These are phyloP conservation scores for Rhynchospora tenuis DNA, from an alignment of 176 grass and related monocot species.

Conservation along the genomic window DNA sequence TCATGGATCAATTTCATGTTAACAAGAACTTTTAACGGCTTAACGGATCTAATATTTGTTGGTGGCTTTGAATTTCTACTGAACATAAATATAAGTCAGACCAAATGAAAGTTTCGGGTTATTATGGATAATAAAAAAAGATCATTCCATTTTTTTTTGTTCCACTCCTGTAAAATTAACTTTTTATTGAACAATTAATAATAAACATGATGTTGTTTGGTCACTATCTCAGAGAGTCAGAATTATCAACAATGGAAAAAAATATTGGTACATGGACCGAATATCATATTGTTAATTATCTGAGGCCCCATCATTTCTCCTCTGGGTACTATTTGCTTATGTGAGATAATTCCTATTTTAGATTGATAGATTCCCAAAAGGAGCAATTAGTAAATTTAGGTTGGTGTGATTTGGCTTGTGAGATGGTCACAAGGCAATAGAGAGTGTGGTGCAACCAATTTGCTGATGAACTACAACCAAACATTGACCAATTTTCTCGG, in stretches of 20 bases:
- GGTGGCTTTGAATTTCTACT: too few relatives aligned
- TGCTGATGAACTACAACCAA: constrained; percentile 45
- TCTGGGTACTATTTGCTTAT: background rate
- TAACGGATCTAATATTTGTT: too few relatives aligned
- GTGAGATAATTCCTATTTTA: background rate
- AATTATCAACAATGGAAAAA: background rate
- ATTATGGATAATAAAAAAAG: too few relatives aligned
- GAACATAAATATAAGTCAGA: too few relatives aligned
- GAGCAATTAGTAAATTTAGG: background rate
- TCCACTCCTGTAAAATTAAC: too few relatives aligned
- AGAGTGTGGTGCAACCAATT: constrained; percentile 23
- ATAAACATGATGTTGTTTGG: background rate
- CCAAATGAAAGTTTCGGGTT: too few relatives aligned
- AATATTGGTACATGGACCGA: background rate
- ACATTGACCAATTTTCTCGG: constrained; percentile 37
- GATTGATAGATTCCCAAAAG: background rate
- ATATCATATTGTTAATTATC: background rate
- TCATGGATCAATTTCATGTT: too few relatives aligned
- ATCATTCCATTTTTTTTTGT: too few relatives aligned
- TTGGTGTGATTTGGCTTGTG: constrained; percentile 20
- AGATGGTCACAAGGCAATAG: constrained; percentile 4
- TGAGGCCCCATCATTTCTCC: background rate
- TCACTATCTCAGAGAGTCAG: background rate
- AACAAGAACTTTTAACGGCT: too few relatives aligned
- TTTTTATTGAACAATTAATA: too few relatives aligned